These are phyloP conservation scores for Leccinum imitatum DNA, from an alignment of 768 basidiomycete genomes.

Conservation along the genomic window DNA sequence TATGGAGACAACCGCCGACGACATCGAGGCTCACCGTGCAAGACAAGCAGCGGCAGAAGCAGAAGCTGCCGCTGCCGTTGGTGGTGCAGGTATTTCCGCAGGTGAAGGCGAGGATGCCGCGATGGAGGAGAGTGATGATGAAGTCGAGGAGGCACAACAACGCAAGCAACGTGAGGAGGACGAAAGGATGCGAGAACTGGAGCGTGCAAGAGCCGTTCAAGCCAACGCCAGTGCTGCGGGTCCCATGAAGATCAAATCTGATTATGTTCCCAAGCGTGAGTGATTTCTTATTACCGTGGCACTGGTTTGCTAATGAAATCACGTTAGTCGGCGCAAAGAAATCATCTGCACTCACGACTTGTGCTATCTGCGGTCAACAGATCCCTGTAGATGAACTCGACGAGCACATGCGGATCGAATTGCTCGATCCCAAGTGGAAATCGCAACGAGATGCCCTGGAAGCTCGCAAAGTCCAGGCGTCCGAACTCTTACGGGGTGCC, in stretches of 20 bases:
- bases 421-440: conserved; percentile 98
- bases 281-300: conserved; percentile 15
- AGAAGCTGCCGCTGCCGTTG: conserved; percentile 79
- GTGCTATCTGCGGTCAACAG: conserved; percentile 93
- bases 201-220: conserved; percentile 78
- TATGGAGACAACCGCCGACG: conserved; percentile 90
- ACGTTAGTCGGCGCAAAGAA: conserved; percentile 61
- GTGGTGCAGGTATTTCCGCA: conserved; percentile 49
- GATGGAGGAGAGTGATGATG: conserved; percentile 82
- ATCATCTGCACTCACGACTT: conserved; percentile 74
- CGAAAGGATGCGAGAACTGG: conserved; percentile 66
- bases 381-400: conserved; percentile 94
- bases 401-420: conserved; percentile 97
- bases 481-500: conserved; percentile 85
- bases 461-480: conserved; percentile 84
- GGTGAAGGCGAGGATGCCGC: conserved; percentile 57
- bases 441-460: conserved; percentile 90
- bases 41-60: conserved; percentile 84
- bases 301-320: conserved; percentile 8
- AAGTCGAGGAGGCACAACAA: conserved; percentile 64
- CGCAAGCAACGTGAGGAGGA: conserved; percentile 66
- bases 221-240: conserved; percentile 73
- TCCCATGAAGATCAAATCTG: conserved; percentile 92
- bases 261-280: conserved; percentile 93
- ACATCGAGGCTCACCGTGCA: conserved; percentile 79